Percentiles rank a stretch among this genome's conserved stretches.
phyloP scores from a whole-genome alignment of 75 land plant species.

The Chamaecyparis obtusa region DNA sequence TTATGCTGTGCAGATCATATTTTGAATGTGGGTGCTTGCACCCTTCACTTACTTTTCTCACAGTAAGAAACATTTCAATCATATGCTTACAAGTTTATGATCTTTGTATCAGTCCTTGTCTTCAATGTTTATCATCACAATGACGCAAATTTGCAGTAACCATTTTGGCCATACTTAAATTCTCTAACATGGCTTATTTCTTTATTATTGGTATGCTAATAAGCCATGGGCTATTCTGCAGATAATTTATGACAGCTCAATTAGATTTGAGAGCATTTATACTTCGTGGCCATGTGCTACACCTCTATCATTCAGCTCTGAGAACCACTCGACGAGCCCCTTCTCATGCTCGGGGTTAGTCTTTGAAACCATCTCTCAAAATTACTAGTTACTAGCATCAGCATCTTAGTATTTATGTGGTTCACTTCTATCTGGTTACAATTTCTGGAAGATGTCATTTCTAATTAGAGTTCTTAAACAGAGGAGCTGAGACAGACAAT shows the following conservation, averaged over 20 bases:
- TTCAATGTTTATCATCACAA: not conserved
- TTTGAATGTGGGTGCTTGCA: not conserved
- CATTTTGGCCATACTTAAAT: not conserved
- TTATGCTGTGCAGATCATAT: not conserved
- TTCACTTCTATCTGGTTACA: constrained; percentile 3
- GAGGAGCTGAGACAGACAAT: constrained; percentile 61
- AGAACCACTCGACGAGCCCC: constrained; percentile 72
- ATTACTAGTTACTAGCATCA: not conserved
- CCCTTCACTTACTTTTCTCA: not conserved
- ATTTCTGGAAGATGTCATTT: constrained; percentile 4
- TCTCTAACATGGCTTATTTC: not conserved
- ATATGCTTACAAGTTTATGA: not conserved
- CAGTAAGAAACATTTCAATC: not conserved
- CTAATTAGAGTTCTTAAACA: constrained; percentile 19
- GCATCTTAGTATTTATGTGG: not conserved
- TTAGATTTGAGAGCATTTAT: constrained; percentile 59
- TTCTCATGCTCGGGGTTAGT: constrained; percentile 53
- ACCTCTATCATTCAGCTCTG: constrained; percentile 76
- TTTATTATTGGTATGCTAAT: not conserved
- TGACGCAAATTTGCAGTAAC: not conserved
- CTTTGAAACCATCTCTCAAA: not conserved
- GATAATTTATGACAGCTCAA: not conserved
- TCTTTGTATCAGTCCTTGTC: not conserved
- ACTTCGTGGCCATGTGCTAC: constrained; percentile 64
- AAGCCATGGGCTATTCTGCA: not conserved